phyloP scores from a whole-genome alignment of 1,139 yeast species.

The Blastobotrys persicus region DNA sequence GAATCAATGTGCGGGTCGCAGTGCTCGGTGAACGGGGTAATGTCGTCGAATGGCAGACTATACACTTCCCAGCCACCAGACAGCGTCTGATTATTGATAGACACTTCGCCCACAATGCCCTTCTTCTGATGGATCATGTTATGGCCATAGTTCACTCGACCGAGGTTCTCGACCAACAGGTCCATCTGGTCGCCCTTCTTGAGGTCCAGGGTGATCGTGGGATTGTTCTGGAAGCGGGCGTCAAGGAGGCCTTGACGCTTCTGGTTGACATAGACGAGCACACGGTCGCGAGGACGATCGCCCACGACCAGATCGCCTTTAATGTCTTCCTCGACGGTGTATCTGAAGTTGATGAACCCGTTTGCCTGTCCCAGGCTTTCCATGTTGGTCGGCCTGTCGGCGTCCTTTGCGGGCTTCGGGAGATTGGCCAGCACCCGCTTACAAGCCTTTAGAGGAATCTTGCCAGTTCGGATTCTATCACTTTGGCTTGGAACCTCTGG shows the following conservation, averaged over 20 bases:
- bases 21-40: neutral
- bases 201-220: slow-evolving; percentile 8
- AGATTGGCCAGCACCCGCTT: slow-evolving; percentile 7
- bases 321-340: neutral
- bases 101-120: slow-evolving; percentile 13
- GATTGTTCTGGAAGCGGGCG: neutral
- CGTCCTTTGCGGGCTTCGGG: neutral
- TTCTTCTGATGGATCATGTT: slow-evolving; percentile 9
- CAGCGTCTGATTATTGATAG: neutral
- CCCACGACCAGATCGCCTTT: slow-evolving; percentile 8
- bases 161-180: slow-evolving; percentile 14
- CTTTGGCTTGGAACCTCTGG: slow-evolving; percentile 11
- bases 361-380: slow-evolving; percentile 10
- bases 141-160: slow-evolving; percentile 12
- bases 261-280: slow-evolving; percentile 11
- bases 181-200: slow-evolving; percentile 13
- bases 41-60: slow-evolving; percentile 1
- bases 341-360: slow-evolving; percentile 9
- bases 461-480: neutral
- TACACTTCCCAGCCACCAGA: slow-evolving; percentile 6
- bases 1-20: slow-evolving; percentile 1
- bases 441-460: slow-evolving; percentile 7
- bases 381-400: slow-evolving; percentile 9
- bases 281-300: slow-evolving; percentile 13
- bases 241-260: slow-evolving; percentile 10